A percentile compares a stretch with the other conserved stretches of the same genome.
phyloP scores from a whole-genome alignment of 148 eudicot genomes.

The Rhododendron griersonianum region DNA sequence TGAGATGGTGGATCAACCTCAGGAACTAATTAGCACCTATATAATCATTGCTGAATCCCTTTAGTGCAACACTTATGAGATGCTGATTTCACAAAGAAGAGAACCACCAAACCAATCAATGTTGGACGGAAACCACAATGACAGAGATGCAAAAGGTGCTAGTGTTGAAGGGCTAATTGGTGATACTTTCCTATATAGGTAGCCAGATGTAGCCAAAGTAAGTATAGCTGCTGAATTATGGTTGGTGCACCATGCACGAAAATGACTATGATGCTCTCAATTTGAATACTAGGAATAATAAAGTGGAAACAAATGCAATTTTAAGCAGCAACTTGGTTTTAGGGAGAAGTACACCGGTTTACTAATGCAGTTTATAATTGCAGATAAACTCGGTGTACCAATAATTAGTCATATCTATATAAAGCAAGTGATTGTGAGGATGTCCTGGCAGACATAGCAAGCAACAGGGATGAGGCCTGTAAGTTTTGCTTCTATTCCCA shows the following conservation, averaged over 20 bases:
- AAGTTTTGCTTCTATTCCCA: neutral
- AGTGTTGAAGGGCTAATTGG: neutral
- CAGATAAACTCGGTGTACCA: neutral
- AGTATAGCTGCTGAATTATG: neutral
- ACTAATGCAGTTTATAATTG: neutral
- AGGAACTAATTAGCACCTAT: neutral
- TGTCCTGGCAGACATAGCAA: neutral
- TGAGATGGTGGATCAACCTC: neutral
- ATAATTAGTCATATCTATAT: neutral
- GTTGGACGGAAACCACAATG: neutral
- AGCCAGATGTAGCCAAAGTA: neutral
- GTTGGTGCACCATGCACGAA: neutral
- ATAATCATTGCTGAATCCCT: neutral
- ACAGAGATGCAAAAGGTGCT: neutral
- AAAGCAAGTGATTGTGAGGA: neutral
- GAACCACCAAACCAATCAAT: neutral
- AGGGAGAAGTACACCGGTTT: neutral
- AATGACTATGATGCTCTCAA: neutral
- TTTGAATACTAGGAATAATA: neutral
- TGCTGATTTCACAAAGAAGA: neutral
- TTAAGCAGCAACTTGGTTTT: neutral
- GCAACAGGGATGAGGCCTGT: neutral
- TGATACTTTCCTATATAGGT: neutral
- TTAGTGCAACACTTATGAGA: neutral
- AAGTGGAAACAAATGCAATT: neutral